phyloP scores from a whole-genome alignment of 1,284 basidiomycete genomes.

The Ceratobasidium sp. region DNA sequence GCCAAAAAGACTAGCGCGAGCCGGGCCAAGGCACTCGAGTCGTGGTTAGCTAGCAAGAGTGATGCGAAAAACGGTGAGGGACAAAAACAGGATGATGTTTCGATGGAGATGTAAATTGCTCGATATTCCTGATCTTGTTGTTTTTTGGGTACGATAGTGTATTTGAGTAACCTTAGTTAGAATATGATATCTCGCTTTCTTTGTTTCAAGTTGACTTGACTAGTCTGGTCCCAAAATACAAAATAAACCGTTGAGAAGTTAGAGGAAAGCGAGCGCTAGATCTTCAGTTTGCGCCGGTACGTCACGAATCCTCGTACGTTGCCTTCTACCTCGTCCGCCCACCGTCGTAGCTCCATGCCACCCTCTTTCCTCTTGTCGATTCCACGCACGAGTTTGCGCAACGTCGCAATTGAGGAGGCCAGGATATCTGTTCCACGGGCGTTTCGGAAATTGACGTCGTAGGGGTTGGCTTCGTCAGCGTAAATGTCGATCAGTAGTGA shows the following conservation, averaged over 20 bases:
- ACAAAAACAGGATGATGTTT: conserved; percentile 35
- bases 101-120: conserved; percentile 39
- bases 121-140: conserved; percentile 23
- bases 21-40: conserved; percentile 23
- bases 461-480: conserved; percentile 88
- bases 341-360: conserved; percentile 63
- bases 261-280: not conserved
- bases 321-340: conserved; percentile 82
- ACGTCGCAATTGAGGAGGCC: conserved; percentile 67
- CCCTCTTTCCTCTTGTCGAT: conserved; percentile 72
- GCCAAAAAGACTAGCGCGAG: conserved; percentile 26
- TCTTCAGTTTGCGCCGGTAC: conserved; percentile 76
- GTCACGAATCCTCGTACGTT: conserved; percentile 92
- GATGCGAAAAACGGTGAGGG: conserved; percentile 6
- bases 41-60: conserved; percentile 32
- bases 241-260: not conserved
- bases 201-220: not conserved
- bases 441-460: conserved; percentile 85
- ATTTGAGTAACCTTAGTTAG: conserved; percentile 35
- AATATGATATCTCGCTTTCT: conserved; percentile 26
- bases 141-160: conserved; percentile 38
- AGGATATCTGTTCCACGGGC: conserved; percentile 70
- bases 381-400: conserved; percentile 71
- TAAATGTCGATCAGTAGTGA: conserved; percentile 95
- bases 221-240: not conserved